Evolutionary conservation across 371 early-diverging fungal genomes (phyloP).

Genomic region (Apophysomyces elegans): DNA sequence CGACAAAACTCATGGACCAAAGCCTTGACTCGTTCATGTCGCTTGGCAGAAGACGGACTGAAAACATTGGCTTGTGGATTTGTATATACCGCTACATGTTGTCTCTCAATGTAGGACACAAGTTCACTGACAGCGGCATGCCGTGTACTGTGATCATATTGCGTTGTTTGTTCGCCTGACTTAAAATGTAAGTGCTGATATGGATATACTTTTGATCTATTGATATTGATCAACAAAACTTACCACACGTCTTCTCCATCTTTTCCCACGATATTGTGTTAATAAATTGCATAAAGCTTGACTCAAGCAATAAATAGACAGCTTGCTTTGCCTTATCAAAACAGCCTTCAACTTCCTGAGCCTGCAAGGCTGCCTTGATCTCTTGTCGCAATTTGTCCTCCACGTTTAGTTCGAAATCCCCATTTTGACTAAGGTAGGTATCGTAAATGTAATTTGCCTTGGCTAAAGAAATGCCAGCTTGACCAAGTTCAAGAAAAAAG

Average conservation of each 20-base stretch:
- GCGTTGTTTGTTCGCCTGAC: constrained; percentile 44
- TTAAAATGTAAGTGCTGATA: constrained; percentile 1
- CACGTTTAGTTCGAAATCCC: constrained; percentile 62
- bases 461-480: constrained; percentile 51
- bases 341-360: constrained; percentile 34
- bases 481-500: constrained; percentile 64
- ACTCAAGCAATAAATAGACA: constrained; percentile 54
- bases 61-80: constrained; percentile 24
- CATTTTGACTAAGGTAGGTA: constrained; percentile 55
- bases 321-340: constrained; percentile 59
- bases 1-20: constrained; percentile 56
- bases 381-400: constrained; percentile 55
- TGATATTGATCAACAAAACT: not conserved
- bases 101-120: constrained; percentile 37
- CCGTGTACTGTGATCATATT: constrained; percentile 39
- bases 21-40: constrained; percentile 48
- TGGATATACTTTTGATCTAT: too few relatives aligned
- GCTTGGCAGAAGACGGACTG: constrained; percentile 28
- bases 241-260: constrained; percentile 47
- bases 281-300: constrained; percentile 54
- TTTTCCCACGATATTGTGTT: constrained; percentile 35
- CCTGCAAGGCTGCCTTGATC: constrained; percentile 35
- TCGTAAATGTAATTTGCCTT: constrained; percentile 60
- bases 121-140: constrained; percentile 42
- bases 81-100: constrained; percentile 36